phyloP scores from a whole-genome alignment of 2,329 filamentous ascomycete genomes.

The Verticillium isaacii region DNA sequence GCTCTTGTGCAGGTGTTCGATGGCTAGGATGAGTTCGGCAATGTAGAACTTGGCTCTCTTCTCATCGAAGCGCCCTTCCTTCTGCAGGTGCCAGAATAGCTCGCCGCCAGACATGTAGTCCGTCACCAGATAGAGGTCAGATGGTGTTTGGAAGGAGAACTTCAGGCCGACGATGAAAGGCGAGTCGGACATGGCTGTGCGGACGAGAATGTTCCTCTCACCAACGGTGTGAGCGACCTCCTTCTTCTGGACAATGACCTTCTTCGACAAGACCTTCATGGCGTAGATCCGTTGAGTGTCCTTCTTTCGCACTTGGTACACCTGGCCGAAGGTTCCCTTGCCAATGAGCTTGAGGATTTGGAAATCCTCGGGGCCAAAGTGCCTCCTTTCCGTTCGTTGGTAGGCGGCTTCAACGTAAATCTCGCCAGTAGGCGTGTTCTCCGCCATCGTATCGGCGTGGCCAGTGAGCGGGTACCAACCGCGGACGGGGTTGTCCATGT shows the following conservation, averaged over 20 bases:
- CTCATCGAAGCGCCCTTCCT: constrained; percentile 93
- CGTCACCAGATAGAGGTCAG: constrained; percentile 95
- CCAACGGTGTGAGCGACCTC: constrained; percentile 96
- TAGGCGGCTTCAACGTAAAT: constrained; percentile 84
- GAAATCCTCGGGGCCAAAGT: constrained; percentile 93
- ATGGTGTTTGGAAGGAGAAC: constrained; percentile 97
- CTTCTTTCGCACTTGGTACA: constrained; percentile 97
- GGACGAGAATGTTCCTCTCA: constrained; percentile 93
- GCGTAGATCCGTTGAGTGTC: constrained; percentile 95
- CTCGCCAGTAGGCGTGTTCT: constrained; percentile 78
- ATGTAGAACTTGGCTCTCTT: constrained; percentile 97
- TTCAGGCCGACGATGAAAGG: constrained; percentile 97
- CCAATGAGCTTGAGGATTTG: constrained; percentile 94
- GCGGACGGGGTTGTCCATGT: constrained; percentile 61
- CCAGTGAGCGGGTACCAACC: constrained; percentile 83
- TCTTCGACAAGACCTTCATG: constrained; percentile 99
- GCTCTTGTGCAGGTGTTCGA: constrained; percentile 92
- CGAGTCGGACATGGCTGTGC: constrained; percentile 91
- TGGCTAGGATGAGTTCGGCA: constrained; percentile 89
- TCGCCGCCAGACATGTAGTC: constrained; percentile 99
- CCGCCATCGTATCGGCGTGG: constrained; percentile 64
- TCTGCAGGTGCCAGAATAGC: constrained; percentile 97
- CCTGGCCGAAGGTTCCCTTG: constrained; percentile 96
- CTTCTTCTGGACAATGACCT: constrained; percentile 99
- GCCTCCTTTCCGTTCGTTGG: constrained; percentile 81